Evolutionary conservation across 257 asterid genomes (phyloP).

Genomic region (Nicotiana knightiana): DNA sequence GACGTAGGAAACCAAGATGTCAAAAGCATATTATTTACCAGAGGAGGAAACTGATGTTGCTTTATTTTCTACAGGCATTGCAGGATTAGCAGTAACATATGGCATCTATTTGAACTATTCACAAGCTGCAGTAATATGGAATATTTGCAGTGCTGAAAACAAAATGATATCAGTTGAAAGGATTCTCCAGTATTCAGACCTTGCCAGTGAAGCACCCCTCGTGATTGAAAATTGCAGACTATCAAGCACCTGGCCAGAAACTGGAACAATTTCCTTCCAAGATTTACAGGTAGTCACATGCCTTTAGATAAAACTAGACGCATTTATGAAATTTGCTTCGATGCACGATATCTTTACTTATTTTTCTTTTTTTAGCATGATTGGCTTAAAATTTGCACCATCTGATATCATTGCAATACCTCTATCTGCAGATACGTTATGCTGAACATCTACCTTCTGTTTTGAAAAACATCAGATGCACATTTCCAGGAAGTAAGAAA

Average conservation of each 20-base stretch:
- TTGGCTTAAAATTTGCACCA: background rate
- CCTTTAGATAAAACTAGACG: slow-evolving; percentile 6
- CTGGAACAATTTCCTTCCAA: slow-evolving; percentile 62
- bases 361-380: background rate
- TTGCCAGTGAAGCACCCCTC: slow-evolving; percentile 83
- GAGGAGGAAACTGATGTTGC: slow-evolving; percentile 39
- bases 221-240: slow-evolving; percentile 58
- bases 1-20: background rate
- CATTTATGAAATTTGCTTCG: background rate
- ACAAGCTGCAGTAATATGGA: slow-evolving; percentile 95
- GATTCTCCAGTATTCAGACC: slow-evolving; percentile 76
- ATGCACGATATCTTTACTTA: too few relatives aligned
- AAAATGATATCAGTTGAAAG: slow-evolving; percentile 95
- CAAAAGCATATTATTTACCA: background rate
- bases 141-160: slow-evolving; percentile 81
- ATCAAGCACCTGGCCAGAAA: slow-evolving; percentile 68
- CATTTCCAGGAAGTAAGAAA: slow-evolving; percentile 84
- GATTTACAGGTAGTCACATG: slow-evolving; percentile 56
- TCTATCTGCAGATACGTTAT: slow-evolving; percentile 63
- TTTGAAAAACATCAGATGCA: slow-evolving; percentile 77
- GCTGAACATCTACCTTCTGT: slow-evolving; percentile 95
- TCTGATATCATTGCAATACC: background rate
- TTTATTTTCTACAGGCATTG: slow-evolving; percentile 56
- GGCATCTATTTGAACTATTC: slow-evolving; percentile 76
- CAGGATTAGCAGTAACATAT: slow-evolving; percentile 90